Evolutionary conservation across 257 asterid species (phyloP).

Genomic region (Solanum sparsipilum): DNA sequence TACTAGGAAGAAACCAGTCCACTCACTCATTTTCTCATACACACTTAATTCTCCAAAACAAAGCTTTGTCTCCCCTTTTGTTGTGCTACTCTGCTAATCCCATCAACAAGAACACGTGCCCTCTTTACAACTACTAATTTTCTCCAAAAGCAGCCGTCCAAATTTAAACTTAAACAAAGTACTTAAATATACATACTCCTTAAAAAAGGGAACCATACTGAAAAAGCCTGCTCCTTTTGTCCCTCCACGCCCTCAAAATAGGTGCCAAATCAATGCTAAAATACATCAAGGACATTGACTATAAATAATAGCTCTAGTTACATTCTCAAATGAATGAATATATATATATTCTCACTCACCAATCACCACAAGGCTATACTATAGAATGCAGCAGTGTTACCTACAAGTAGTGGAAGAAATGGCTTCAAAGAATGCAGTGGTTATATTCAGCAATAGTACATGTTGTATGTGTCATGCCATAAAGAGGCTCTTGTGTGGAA

Average conservation of each 20-base stretch:
- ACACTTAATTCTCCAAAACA: background rate
- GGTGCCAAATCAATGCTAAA: background rate
- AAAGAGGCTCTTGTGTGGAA: conserved; percentile 16
- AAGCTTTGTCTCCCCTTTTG: background rate
- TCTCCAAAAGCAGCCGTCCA: too few species aligned
- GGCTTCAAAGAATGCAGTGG: conserved; percentile 19
- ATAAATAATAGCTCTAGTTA: background rate
- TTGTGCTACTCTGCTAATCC: background rate
- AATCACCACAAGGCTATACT: background rate
- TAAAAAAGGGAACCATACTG: background rate
- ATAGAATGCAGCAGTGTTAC: background rate
- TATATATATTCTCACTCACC: background rate
- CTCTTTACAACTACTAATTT: too few species aligned
- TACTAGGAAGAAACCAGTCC: background rate
- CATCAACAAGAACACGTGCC: too few species aligned
- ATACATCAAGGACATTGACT: background rate
- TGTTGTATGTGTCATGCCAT: conserved; percentile 21
- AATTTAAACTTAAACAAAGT: too few species aligned
- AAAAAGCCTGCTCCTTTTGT: conserved; percentile 10
- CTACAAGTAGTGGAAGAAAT: background rate
- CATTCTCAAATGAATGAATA: background rate
- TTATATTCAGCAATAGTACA: conserved; percentile 13
- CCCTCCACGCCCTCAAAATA: background rate
- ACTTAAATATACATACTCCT: background rate
- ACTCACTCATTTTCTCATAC: background rate